Base-by-base conservation (phyloP, 2,329 filamentous ascomycete species). In the Aspergillus quadrilineatus region DNA sequence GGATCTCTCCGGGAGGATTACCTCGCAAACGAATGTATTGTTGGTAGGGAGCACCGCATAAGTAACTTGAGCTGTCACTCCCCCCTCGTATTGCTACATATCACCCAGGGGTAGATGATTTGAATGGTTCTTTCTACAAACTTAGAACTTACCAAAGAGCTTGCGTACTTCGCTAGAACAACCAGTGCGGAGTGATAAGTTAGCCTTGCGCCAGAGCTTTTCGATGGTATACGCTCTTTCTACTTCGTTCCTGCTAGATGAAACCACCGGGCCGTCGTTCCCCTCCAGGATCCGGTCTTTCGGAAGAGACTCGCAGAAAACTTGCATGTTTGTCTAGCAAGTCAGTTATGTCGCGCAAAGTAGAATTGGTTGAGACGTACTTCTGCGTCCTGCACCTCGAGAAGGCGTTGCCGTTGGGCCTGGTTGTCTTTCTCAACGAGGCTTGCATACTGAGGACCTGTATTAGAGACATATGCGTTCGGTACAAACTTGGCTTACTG, bases 391-490 rank as follows among this genome's bases (percentile, higher is more conserved):
- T 62, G 66, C 30, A 74, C 68, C 60, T 76, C 79, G 41, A 87
- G 82, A 22, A 81, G 73, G 15, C 81, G 79, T 36, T 86, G 85
- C 61, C 89, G 83, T 8, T 78, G 71, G 1, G 90, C 69, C n/a
- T 78, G 77, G 37, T 96, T 96, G 6, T 81, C 82, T 1, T 73
- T 68, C 68, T 97, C 92, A 2, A 90, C 70, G 89, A 99, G 92
- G 66, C 89, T 90, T 34, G 92, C 82, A 70, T 93, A 97, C 60
- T 76, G 28, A 22, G 29, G 46, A 34, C 42, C 17, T 32, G 49
- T 34, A 28, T 28, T 46, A 56, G 49, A n/a, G 2, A 14, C 15
- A 42, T 22, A 29, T 5, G 15, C 17, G 3, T 32, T 10, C 14
- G 39, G 15, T n/a, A 26, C 17, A 7, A 3, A 8, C 15, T 3